phyloP scores from a whole-genome alignment of 148 eudicot genomes.

The Rhododendron molle region DNA sequence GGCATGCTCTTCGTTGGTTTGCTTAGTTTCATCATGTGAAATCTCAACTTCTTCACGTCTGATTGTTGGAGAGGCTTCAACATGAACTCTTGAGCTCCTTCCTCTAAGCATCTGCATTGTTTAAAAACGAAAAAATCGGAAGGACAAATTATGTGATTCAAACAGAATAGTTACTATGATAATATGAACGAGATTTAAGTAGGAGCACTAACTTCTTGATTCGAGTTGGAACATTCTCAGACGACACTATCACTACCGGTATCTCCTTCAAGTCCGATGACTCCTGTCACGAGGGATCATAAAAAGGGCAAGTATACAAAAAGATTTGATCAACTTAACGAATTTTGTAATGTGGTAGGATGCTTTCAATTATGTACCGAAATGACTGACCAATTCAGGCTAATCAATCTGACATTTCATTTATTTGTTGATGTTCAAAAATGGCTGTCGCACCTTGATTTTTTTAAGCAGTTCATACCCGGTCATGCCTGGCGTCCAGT shows the following conservation, averaged over 20 bases:
- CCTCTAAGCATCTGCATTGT: constrained; percentile 25
- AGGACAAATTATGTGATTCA: background rate
- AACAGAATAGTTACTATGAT: no score
- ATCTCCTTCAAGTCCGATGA: constrained; percentile 27
- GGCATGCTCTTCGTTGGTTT: background rate
- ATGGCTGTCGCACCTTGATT: background rate
- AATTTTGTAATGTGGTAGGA: background rate
- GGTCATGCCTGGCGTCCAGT: constrained; percentile 27
- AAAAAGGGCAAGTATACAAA: background rate
- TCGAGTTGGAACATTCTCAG: constrained; percentile 28
- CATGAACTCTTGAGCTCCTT: constrained; percentile 30
- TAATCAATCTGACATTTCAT: background rate
- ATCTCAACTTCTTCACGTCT: constrained; percentile 24
- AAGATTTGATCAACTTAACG: background rate
- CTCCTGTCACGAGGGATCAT: constrained; percentile 9
- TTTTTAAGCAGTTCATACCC: constrained; percentile 18
- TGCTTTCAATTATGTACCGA: background rate
- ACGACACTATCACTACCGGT: constrained; percentile 30
- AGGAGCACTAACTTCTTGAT: constrained; percentile 19
- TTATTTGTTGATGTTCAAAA: background rate
- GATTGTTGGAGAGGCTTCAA: constrained; percentile 29
- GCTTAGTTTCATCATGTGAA: constrained; percentile 19
- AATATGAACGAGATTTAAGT: background rate
- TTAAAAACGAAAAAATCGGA: background rate
- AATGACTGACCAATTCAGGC: background rate